Percentiles rank a stretch among this genome's conserved stretches.
phyloP scores from a whole-genome alignment of 2,329 filamentous ascomycete genomes.

The Xylariaceae sp. region DNA sequence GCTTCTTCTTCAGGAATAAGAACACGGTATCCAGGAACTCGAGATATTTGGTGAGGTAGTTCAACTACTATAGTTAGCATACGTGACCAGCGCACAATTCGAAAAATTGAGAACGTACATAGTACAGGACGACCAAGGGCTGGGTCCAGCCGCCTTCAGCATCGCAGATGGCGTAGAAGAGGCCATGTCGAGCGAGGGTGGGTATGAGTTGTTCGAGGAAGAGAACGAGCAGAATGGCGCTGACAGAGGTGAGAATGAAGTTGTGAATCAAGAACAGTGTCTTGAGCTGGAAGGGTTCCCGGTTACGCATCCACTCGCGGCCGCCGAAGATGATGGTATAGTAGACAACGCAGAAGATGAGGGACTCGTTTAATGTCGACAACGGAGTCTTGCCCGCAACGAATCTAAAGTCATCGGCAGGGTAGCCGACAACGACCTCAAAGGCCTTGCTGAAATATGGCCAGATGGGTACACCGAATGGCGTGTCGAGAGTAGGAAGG shows the following conservation, averaged over 20 bases:
- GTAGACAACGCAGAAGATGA: constrained; percentile 77
- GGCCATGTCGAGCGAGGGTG: constrained; percentile 69
- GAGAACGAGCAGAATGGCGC: constrained; percentile 69
- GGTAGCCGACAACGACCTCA: constrained; percentile 70
- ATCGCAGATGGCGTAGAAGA: constrained; percentile 87
- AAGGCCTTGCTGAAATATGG: constrained; percentile 88
- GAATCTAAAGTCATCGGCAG: constrained; percentile 81
- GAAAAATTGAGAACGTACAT: constrained; percentile 54
- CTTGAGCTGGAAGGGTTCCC: constrained; percentile 80
- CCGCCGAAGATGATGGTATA: constrained; percentile 92
- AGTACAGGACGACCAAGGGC: constrained; percentile 89
- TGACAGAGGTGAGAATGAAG: constrained; percentile 85
- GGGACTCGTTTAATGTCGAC: constrained; percentile 81
- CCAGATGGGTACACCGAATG: constrained; percentile 89
- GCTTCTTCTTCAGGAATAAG: constrained; percentile 99
- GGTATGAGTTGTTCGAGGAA: constrained; percentile 90
- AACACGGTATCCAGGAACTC: constrained; percentile 94
- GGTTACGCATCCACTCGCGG: constrained; percentile 83
- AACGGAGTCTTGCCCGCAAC: constrained; percentile 75
- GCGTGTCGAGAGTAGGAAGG: constrained; percentile 78
- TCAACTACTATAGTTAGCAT: constrained; percentile 60
- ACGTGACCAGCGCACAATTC: neutral
- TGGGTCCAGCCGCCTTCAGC: constrained; percentile 85
- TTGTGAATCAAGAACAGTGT: constrained; percentile 93
- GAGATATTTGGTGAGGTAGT: constrained; percentile 97